These are phyloP conservation scores for Scleromitrula shiraiana DNA, from an alignment of 2,329 filamentous ascomycete genomes.

Conservation along the genomic window DNA sequence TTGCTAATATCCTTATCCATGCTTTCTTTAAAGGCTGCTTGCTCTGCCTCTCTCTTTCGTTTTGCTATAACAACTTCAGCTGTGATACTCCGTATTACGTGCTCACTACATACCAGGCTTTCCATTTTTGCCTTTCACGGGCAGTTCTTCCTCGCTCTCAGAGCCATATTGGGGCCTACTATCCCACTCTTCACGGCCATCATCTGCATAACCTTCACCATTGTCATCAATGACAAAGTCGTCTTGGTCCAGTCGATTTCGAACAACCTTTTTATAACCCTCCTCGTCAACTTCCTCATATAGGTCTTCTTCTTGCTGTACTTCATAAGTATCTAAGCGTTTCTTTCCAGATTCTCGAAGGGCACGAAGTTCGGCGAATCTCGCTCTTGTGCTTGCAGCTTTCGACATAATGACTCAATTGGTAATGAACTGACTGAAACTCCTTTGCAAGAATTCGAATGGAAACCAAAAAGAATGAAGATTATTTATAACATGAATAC, in stretches of 20 bases:
- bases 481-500: no score
- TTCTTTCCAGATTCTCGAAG: slow-evolving; percentile 87
- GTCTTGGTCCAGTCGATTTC: slow-evolving; percentile 80
- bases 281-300: slow-evolving; percentile 98
- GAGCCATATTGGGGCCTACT: slow-evolving; percentile 56
- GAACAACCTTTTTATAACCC: slow-evolving; percentile 92
- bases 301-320: slow-evolving; percentile 73
- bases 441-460: neutral
- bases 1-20: slow-evolving; percentile 89
- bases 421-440: no score
- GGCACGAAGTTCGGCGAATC: slow-evolving; percentile 72
- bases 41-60: slow-evolving; percentile 79
- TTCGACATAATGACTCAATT: slow-evolving; percentile 27
- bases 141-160: slow-evolving; percentile 64
- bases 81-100: neutral
- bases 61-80: slow-evolving; percentile 50
- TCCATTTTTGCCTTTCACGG: slow-evolving; percentile 43
- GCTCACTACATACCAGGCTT: slow-evolving; percentile 25
- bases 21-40: slow-evolving; percentile 74
- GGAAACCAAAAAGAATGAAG: neutral
- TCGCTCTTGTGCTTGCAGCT: slow-evolving; percentile 31
- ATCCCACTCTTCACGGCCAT: slow-evolving; percentile 89
- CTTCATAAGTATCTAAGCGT: slow-evolving; percentile 76
- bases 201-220: slow-evolving; percentile 92
- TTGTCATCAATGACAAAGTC: slow-evolving; percentile 99